phyloP scores from a whole-genome alignment of 768 basidiomycete species.

The Suillus americanus region DNA sequence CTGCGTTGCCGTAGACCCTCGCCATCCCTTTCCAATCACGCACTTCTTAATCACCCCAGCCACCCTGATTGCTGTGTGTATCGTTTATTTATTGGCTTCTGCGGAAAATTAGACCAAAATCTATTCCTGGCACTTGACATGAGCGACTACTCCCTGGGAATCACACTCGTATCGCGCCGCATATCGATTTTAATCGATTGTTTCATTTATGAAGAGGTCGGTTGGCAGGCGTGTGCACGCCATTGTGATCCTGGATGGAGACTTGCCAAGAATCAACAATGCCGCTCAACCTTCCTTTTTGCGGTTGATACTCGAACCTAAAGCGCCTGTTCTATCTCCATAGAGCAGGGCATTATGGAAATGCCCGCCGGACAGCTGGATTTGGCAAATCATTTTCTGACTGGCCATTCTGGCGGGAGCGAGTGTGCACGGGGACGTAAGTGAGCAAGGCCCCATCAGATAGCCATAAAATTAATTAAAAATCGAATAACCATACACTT shows the following conservation, averaged over 20 bases:
- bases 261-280: slow-evolving; percentile 19
- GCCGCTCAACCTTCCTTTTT: slow-evolving; percentile 29
- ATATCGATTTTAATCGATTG: slow-evolving; percentile 24
- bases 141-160: slow-evolving; percentile 6
- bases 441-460: slow-evolving; percentile 27
- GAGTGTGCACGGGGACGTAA: slow-evolving; percentile 30
- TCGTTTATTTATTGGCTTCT: slow-evolving; percentile 8
- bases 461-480: slow-evolving; percentile 18
- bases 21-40: slow-evolving; percentile 14
- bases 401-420: slow-evolving; percentile 29
- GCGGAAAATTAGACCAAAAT: slow-evolving; percentile 7
- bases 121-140: slow-evolving; percentile 15
- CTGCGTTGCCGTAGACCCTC: slow-evolving; percentile 14
- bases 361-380: slow-evolving; percentile 20
- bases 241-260: slow-evolving; percentile 11
- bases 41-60: slow-evolving; percentile 23
- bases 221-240: slow-evolving; percentile 17
- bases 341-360: slow-evolving; percentile 18
- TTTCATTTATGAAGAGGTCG: slow-evolving; percentile 24
- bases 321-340: slow-evolving; percentile 18
- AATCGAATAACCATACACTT: slow-evolving; percentile 15
- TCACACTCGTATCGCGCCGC: slow-evolving; percentile 13
- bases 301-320: slow-evolving; percentile 20
- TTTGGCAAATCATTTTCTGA: slow-evolving; percentile 14
- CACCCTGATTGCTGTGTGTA: slow-evolving; percentile 18